phyloP scores from a whole-genome alignment of 2,329 filamentous ascomycete genomes.

The Rhynchosporium secalis region DNA sequence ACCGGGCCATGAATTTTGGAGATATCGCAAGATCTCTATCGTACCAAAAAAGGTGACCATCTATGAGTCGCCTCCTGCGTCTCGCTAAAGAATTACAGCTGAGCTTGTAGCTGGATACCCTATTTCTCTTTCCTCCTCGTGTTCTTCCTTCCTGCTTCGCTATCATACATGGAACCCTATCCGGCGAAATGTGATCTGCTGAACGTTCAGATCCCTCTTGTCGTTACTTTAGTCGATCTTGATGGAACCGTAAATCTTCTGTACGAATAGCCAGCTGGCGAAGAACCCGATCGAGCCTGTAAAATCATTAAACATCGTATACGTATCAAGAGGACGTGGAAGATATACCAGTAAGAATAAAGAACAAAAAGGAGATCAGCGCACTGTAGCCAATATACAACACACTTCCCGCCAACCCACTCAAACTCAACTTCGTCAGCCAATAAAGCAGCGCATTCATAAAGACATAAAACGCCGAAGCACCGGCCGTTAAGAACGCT shows the following conservation, averaged over 20 bases:
- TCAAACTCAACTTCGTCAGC: slow-evolving; percentile 81
- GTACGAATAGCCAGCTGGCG: slow-evolving; percentile 89
- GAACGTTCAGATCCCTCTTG: neutral
- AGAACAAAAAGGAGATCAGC: slow-evolving; percentile 86
- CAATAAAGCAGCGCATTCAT: slow-evolving; percentile 89
- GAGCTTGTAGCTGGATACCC: neutral
- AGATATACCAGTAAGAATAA: slow-evolving; percentile 84
- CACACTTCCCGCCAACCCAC: slow-evolving; percentile 80
- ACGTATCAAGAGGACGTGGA: neutral
- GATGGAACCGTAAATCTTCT: slow-evolving; percentile 94
- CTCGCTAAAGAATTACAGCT: neutral
- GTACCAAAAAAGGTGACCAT: too few relatives aligned
- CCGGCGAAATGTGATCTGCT: neutral
- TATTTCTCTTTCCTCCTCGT: neutral
- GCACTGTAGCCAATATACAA: slow-evolving; percentile 92
- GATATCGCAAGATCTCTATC: too few relatives aligned
- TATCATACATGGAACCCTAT: slow-evolving; percentile 3
- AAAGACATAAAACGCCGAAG: slow-evolving; percentile 90
- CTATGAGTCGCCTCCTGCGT: neutral
- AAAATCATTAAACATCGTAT: slow-evolving; percentile 27
- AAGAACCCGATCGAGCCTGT: slow-evolving; percentile 94
- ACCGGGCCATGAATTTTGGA: too few relatives aligned
- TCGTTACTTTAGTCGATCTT: slow-evolving; percentile 74
- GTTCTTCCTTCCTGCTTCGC: neutral
- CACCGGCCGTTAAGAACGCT: slow-evolving; percentile 86